A percentile compares a stretch with the other conserved stretches of the same genome.
Evolutionary conservation across 352 stramenopile species (phyloP).

Genomic region (Globisporangium ultimum): DNA sequence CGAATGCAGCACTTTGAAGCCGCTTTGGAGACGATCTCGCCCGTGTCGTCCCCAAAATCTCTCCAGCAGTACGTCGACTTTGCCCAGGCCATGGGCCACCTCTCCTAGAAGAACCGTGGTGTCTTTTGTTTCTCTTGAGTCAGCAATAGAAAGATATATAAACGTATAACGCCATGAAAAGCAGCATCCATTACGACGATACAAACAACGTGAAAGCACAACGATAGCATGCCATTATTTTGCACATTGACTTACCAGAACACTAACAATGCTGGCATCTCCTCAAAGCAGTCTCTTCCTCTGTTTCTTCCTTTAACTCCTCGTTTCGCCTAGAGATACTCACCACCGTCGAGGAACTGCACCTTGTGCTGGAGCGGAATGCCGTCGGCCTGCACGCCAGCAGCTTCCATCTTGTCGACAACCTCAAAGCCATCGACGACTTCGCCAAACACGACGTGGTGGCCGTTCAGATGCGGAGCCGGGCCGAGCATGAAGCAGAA

Average conservation of each 20-base stretch:
- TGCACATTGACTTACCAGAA: neutral
- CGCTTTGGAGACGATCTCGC: conserved; percentile 42
- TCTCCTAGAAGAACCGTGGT: conserved; percentile 19
- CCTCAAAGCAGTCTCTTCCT: no score
- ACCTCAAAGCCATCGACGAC: conserved; percentile 81
- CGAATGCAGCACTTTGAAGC: conserved; percentile 57
- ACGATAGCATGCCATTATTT: no score
- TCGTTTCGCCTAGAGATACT: conserved; percentile 35
- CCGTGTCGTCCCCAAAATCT: conserved; percentile 52
- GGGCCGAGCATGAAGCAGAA: conserved; percentile 98
- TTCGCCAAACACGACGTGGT: conserved; percentile 86
- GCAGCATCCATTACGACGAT: no score
- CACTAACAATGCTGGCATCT: neutral
- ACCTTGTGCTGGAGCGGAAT: conserved; percentile 74
- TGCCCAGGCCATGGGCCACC: conserved; percentile 48
- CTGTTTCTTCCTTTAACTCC: no score
- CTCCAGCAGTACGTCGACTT: conserved; percentile 63
- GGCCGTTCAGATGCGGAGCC: conserved; percentile 71
- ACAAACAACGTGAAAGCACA: no score
- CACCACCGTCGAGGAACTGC: conserved; percentile 64
- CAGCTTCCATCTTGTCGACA: conserved; percentile 79
- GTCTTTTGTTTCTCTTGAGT: no score
- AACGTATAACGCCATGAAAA: no score
- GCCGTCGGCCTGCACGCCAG: conserved; percentile 58
- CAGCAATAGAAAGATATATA: no score